These are phyloP conservation scores for Pestalotiopsis sp. DNA, from an alignment of 2,329 filamentous ascomycete species.

Conservation along the genomic window DNA sequence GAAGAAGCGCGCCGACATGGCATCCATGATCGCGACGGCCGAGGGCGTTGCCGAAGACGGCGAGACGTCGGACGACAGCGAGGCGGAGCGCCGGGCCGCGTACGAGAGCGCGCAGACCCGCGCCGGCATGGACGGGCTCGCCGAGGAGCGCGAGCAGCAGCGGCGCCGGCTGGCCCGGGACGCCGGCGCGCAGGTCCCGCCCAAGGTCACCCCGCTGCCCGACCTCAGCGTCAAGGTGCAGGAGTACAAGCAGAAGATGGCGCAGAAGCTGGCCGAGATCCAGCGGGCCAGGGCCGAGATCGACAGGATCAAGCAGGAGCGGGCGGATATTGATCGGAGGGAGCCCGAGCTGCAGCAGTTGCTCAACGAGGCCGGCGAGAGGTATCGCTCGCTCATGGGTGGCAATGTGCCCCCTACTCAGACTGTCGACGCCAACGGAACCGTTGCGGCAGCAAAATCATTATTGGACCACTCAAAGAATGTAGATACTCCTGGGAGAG, in stretches of 20 bases:
- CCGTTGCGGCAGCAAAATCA: conserved; percentile 25
- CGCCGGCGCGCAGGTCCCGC: conserved; percentile 46
- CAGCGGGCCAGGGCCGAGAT: conserved; percentile 54
- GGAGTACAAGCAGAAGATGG: conserved; percentile 60
- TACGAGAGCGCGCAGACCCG: conserved; percentile 87
- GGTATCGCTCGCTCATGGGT: conserved; percentile 43
- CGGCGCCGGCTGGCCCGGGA: conserved; percentile 35
- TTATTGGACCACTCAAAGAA: conserved; percentile 25
- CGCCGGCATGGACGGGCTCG: conserved; percentile 78
- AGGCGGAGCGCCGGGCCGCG: conserved; percentile 72
- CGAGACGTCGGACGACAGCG: conserved; percentile 65
- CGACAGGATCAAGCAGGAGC: conserved; percentile 62
- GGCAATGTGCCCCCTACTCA: conserved; percentile 2
- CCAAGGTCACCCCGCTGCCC: conserved; percentile 78
- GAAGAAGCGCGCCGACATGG: conserved; percentile 75
- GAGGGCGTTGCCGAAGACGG: conserved; percentile 57
- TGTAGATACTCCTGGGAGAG: conserved; percentile 28
- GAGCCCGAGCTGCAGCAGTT: conserved; percentile 81
- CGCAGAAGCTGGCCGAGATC: conserved; percentile 61
- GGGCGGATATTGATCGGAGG: conserved; percentile 62
- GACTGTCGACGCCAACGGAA: conserved; percentile 1
- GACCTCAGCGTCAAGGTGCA: conserved; percentile 70
- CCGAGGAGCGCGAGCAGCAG: conserved; percentile 45
- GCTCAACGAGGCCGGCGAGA: conserved; percentile 77
- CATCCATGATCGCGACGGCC: conserved; percentile 77